Evolutionary conservation across 345 rosid genomes (phyloP).

Genomic region (Eutrema heterophyllum): DNA sequence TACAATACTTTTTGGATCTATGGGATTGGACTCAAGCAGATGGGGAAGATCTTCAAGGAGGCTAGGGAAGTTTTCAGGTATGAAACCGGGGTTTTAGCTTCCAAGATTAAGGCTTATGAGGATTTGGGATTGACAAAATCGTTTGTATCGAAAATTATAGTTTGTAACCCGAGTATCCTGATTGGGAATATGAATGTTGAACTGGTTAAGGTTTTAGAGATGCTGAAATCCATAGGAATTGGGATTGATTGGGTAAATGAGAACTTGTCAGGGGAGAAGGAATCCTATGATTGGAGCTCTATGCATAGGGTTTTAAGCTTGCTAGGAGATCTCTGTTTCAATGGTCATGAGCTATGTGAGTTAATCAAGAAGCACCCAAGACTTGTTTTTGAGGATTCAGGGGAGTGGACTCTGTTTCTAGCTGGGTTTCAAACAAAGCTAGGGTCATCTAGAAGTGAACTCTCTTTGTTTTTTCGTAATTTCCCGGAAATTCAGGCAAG

Average conservation of each 20-base stretch:
- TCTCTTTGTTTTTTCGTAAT: conserved; percentile 40
- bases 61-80: conserved; percentile 49
- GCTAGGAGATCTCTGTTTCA: conserved; percentile 31
- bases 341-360: conserved; percentile 33
- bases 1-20: conserved; percentile 52
- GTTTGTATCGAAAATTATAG: conserved; percentile 40
- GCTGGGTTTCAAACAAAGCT: conserved; percentile 51
- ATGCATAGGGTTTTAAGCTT: conserved; percentile 40
- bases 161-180: conserved; percentile 46
- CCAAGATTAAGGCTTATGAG: conserved; percentile 55
- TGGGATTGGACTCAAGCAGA: conserved; percentile 46
- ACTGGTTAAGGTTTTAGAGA: conserved; percentile 43
- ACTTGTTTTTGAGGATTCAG: conserved; percentile 55
- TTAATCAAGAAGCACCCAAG: conserved; percentile 45
- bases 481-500: conserved; percentile 43
- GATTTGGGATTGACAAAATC: conserved; percentile 46
- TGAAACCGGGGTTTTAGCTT: conserved; percentile 42
- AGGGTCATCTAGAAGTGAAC: conserved; percentile 41
- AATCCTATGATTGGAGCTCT: conserved; percentile 49
- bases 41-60: conserved; percentile 53
- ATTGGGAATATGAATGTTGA: conserved; percentile 44
- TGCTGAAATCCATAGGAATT: conserved; percentile 41
- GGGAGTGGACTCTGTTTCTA: conserved; percentile 36
- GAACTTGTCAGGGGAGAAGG: conserved; percentile 32
- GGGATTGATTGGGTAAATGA: conserved; percentile 45